Base-by-base conservation (phyloP, 352 stramenopile genomes). In the Pythium insidiosum region DNA sequence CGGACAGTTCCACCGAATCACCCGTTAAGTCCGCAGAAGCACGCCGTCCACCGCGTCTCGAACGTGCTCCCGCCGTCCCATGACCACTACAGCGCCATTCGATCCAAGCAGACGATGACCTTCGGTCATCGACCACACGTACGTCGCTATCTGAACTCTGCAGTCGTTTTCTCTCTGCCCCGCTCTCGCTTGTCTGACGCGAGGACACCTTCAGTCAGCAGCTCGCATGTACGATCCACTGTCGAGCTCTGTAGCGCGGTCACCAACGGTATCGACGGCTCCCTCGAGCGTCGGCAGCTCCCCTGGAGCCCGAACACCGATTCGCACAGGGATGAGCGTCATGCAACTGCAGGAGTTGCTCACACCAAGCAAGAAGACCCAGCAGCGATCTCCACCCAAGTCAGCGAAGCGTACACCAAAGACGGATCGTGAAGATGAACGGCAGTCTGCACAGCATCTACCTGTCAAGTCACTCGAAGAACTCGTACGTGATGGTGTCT, bases 101-200 rank as follows among this genome's bases (percentile, higher is more conserved):
- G 73, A 28, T 65, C 66, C 2, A 70, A 63, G 10, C 63, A 82
- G 41, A 51, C 63, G 15, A 60, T 81, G 47, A 79, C 67, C 0
- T 92, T 92, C 38, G 79, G 76, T 24, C 79, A 92, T 50, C 76
- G 79, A 4, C 79, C 74, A 34, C 53, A 64, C 49, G 71, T 84
- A 68, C 23, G 53, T 44, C 13, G 12, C 11, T 23, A 9, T 43
- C 10, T 6, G 16, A 4, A 5, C 43, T 12, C 30, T 10, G 19
- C 26, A 33, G 23, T 36, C 38, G 34, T 41, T n/a, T n/a, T n/a
- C n/a, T n/a, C n/a, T n/a, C n/a, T n/a, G n/a, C n/a, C n/a, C n/a
- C n/a, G n/a, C n/a, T n/a, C n/a, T n/a, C n/a, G n/a, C n/a, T n/a
- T n/a, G n/a, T n/a, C n/a, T n/a, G n/a, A n/a, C n/a, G n/a, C n/a